Conservation (phyloP, 495 filamentous ascomycete species). For the Chlorociboria aeruginascens region DNA sequence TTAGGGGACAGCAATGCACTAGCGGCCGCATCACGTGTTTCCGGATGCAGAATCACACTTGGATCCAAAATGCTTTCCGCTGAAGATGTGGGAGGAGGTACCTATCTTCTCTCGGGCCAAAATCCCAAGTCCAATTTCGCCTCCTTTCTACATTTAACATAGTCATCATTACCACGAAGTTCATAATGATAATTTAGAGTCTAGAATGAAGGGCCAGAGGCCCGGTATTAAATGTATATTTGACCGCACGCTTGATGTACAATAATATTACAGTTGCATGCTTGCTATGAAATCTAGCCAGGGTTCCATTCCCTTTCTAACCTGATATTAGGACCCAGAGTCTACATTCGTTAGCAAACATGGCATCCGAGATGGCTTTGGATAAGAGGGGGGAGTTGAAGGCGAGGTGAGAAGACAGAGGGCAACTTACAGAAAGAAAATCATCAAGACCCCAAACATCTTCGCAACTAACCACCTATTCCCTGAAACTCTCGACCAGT, state of each 20-base stretch:
- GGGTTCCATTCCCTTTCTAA: constrained; percentile 3
- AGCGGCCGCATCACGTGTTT: constrained; percentile 2
- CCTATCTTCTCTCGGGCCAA: no score
- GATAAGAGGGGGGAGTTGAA: neutral
- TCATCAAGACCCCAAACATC: constrained; percentile 86
- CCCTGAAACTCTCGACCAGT: constrained; percentile 85
- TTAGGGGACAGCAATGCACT: neutral
- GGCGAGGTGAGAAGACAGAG: neutral
- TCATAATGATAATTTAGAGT: no score
- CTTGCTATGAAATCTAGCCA: constrained; percentile 15
- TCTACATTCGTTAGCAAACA: constrained; percentile 11
- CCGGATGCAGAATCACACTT: constrained; percentile 5
- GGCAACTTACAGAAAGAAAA: constrained; percentile 35
- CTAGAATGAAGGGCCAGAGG: no score
- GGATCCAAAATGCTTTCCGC: no score
- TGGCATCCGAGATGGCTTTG: neutral
- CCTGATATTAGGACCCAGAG: constrained; percentile 21
- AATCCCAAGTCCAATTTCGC: no score
- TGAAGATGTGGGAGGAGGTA: no score
- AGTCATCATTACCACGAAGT: no score
- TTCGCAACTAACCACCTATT: constrained; percentile 97
- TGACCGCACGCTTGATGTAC: neutral
- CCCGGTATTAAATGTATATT: neutral
- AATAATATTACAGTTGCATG: constrained; percentile 1
- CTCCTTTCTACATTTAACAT: no score